phyloP scores from a whole-genome alignment of 192 early-diverging fungal genomes.

The Allomyces arbusculus region DNA sequence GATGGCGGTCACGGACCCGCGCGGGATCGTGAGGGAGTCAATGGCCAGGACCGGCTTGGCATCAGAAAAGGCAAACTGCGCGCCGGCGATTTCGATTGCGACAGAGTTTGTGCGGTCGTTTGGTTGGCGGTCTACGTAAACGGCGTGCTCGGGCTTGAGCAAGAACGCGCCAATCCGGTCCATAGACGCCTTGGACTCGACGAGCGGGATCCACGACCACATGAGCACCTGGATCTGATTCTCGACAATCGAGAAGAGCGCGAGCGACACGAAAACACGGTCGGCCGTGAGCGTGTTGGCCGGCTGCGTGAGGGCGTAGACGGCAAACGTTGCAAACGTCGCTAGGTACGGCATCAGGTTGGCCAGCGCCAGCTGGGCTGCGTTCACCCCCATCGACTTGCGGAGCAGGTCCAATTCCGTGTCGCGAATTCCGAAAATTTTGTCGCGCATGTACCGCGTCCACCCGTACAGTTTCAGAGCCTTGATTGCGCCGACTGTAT shows the following conservation, averaged over 20 bases:
- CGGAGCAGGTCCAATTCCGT: conserved; percentile 30
- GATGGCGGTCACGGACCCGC: conserved; percentile 1
- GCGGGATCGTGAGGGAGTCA: no score
- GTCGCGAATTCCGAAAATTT: conserved; percentile 27
- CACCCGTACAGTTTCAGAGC: conserved; percentile 58
- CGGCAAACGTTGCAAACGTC: conserved; percentile 19
- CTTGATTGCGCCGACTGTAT: no score
- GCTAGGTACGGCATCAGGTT: conserved; percentile 15
- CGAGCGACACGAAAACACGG: conserved; percentile 22
- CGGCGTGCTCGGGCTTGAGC: conserved; percentile 16
- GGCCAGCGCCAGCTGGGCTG: conserved; percentile 30
- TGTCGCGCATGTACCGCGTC: conserved; percentile 39
- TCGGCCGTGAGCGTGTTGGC: conserved; percentile 18
- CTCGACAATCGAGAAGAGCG: conserved; percentile 23
- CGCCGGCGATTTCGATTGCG: not conserved
- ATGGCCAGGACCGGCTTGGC: not conserved
- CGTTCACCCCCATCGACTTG: conserved; percentile 27
- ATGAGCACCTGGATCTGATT: conserved; percentile 13
- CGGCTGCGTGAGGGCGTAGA: conserved; percentile 15
- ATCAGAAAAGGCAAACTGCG: not conserved
- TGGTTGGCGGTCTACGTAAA: conserved; percentile 7
- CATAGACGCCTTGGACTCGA: conserved; percentile 16
- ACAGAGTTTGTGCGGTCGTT: conserved; percentile 1
- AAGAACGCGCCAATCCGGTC: conserved; percentile 16
- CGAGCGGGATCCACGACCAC: conserved; percentile 12